Conservation (phyloP, 768 basidiomycete genomes). For the Favolaschia claudopus region DNA sequence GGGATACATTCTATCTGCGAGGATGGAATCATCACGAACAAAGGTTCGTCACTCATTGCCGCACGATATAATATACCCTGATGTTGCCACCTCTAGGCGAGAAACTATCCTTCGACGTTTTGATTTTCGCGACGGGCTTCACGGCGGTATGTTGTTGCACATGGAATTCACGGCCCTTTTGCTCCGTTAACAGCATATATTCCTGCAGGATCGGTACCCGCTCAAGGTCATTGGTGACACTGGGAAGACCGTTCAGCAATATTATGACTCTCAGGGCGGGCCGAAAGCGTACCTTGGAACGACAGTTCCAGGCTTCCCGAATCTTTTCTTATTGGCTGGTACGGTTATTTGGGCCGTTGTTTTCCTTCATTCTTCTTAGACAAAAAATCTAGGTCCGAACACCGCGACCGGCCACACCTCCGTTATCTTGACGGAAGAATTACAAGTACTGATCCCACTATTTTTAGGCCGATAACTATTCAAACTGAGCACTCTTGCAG, state of each 20-base stretch:
- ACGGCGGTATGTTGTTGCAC: slow-evolving; percentile 29
- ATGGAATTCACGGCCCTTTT: too few species aligned
- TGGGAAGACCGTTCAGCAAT: slow-evolving; percentile 46
- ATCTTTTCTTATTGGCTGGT: slow-evolving; percentile 52
- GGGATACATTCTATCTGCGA: slow-evolving; percentile 55
- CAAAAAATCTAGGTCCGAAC: slow-evolving; percentile 47
- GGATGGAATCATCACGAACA: slow-evolving; percentile 54
- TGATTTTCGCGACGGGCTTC: slow-evolving; percentile 49
- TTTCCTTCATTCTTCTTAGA: neutral
- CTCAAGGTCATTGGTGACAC: slow-evolving; percentile 1
- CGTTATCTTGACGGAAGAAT: slow-evolving; percentile 50
- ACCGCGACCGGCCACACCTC: slow-evolving; percentile 53
- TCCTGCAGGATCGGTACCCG: too few species aligned
- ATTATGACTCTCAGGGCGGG: slow-evolving; percentile 46
- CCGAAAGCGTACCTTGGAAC: slow-evolving; percentile 55
- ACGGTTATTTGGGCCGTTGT: neutral
- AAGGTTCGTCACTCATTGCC: slow-evolving; percentile 36
- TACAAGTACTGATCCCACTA: slow-evolving; percentile 40
- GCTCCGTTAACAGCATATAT: neutral
- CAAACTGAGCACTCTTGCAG: slow-evolving; percentile 30
- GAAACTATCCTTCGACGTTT: slow-evolving; percentile 42
- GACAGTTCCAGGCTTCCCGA: slow-evolving; percentile 53
- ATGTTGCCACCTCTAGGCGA: slow-evolving; percentile 31
- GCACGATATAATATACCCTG: too few species aligned
- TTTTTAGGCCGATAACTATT: neutral